Conservation (phyloP, 345 rosid species). For the Hevea brasiliensis region DNA sequence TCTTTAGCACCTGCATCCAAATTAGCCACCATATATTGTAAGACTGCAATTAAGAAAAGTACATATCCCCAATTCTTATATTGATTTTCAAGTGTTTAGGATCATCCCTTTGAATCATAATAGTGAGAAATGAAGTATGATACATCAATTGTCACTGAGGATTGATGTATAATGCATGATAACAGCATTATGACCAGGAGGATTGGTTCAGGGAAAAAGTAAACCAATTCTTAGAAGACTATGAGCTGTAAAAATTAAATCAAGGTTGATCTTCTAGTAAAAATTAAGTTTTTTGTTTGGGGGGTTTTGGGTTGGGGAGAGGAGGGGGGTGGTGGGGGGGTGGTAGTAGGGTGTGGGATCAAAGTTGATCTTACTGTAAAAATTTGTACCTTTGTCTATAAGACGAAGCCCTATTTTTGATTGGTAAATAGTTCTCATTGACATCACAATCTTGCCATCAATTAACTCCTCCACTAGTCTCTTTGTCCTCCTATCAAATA, state of each 20-base stretch:
- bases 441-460: slow-evolving; percentile 76
- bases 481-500: slow-evolving; percentile 73
- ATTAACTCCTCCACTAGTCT: slow-evolving; percentile 91
- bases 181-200: background rate
- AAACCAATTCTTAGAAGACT: background rate
- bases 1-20: slow-evolving; percentile 76
- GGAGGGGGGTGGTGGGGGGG: too few species aligned
- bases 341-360: too few species aligned
- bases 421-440: slow-evolving; percentile 95
- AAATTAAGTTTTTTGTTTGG: too few species aligned
- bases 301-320: too few species aligned
- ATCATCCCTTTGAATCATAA: background rate
- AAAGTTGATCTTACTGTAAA: background rate
- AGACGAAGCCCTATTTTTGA: slow-evolving; percentile 85
- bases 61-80: background rate
- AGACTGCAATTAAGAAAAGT: background rate
- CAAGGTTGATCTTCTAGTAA: too few species aligned
- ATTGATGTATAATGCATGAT: background rate
- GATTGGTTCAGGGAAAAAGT: background rate
- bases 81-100: background rate
- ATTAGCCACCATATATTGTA: slow-evolving; percentile 13
- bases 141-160: background rate
- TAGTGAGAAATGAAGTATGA: background rate
- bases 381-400: slow-evolving; percentile 67
- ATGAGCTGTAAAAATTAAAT: too few species aligned